Conservation (phyloP, 345 rosid genomes). For the Erucastrum elatum region DNA sequence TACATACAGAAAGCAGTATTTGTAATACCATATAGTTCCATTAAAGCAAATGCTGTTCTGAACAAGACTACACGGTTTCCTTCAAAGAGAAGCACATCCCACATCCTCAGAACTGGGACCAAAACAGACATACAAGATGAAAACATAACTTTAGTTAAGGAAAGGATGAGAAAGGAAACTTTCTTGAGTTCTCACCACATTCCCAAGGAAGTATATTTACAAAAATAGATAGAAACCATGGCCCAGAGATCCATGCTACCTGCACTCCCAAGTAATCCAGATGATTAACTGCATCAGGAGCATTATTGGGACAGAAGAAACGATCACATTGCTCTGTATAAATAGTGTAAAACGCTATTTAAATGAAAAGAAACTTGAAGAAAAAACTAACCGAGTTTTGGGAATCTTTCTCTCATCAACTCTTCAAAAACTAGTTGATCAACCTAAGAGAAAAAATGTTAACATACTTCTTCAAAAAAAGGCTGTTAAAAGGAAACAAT, state of each 20-base stretch:
- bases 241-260: constrained; percentile 94
- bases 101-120: constrained; percentile 80
- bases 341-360: constrained; percentile 3
- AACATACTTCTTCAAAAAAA: background rate
- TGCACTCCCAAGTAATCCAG: constrained; percentile 99
- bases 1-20: background rate
- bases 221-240: constrained; percentile 98
- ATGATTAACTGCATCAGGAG: constrained; percentile 93
- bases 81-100: constrained; percentile 96
- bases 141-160: background rate
- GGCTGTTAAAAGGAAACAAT: background rate
- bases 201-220: constrained; percentile 98
- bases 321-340: constrained; percentile 39
- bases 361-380: constrained; percentile 14
- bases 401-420: constrained; percentile 87
- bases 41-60: constrained; percentile 57
- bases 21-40: background rate
- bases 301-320: constrained; percentile 48
- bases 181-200: constrained; percentile 61
- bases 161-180: background rate
- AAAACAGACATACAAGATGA: background rate
- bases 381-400: constrained; percentile 80
- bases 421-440: constrained; percentile 98
- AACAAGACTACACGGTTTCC: constrained; percentile 96
- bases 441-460: constrained; percentile 53